Evolutionary conservation across 2,329 filamentous ascomycete genomes (phyloP), one percentile per base, ranked within the genome.

Genomic region (Ophiostoma pallidulum): DNA sequence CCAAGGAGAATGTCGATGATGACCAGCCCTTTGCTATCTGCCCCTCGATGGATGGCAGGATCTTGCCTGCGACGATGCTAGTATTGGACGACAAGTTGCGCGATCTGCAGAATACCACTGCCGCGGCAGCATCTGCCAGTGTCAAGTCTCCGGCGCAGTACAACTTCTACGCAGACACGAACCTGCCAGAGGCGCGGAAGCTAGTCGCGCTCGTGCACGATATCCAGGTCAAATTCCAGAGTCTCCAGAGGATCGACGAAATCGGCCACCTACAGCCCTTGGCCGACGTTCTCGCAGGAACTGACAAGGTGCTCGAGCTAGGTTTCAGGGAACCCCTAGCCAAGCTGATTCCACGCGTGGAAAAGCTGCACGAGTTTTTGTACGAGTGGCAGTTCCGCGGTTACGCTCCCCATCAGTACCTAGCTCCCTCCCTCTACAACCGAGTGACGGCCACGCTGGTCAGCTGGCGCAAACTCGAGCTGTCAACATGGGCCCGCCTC

Each of bases 321-420:
- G 73, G 78, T 19, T 82, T 96, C 57, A 77, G 78, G 1, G 89
- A 95, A 48, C 90, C 92, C 0, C 71, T 98, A 4, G 89, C 89
- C 1, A 90, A 85, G 58, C 80, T 94, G 48, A 77, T 98, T 45
- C 86, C 84, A 2, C 87, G 85, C 60, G 75, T 92, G 3, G 94
- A 99, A 64, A 88, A 91, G 54, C 72, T 99, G 4, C 86, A 97
- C 64, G 75, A 73, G 0, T 82, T 84, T 54, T 78, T 98, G 41
- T 83, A 96, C 53, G 89, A 97, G 64, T 99, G 92, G 92, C 89
- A 98, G 62, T 80, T 80, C 60, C 78, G 79, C 29, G 82, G 84
- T 36, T 90, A 95, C 65, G 90, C 91, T 3, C 94, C 87, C 67
- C 80, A 80, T 53, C 78, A 84, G 32, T 86, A 86, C 62, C 84